Evolutionary conservation across 2,329 filamentous ascomycete genomes (phyloP), one percentile per base, ranked within the genome.

Genomic region (Aspergillus ochraceoroseus): DNA sequence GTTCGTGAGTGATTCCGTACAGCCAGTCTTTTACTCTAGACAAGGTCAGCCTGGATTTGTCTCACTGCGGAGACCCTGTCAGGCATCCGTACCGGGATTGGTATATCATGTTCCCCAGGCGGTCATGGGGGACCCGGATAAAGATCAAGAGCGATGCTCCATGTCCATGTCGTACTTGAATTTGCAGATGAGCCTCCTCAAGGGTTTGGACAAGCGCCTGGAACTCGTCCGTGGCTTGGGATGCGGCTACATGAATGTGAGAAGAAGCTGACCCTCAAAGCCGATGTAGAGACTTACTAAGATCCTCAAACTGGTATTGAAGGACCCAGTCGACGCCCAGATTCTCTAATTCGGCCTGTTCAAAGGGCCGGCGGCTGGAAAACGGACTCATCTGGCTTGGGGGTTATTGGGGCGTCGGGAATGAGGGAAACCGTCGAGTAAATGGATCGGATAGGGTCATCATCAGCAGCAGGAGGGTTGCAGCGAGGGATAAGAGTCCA

Each of bases 11-110:
- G 39, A 95, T 83, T 37, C 89, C 88, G 61, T 92, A 84, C 22
- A 96, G 79, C 87, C 89, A 98, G 67, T 96, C 92, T 60, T 88
- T 85, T 12, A 95, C 82, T 49, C 92, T 85, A 43, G 5, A 34
- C 2, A 5, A 4, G n/a, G 12, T 49, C 15, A 48, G 32, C 12
- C 6, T 20, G 26, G 11, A 11, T 12, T 29, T 12, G 26, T 18
- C 6, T 9, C n/a, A n/a, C n/a, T n/a, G n/a, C n/a, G n/a, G n/a
- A n/a, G n/a, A n/a, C n/a, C n/a, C n/a, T n/a, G n/a, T n/a, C n/a
- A n/a, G n/a, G n/a, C n/a, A 32, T 8, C 15, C 56, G 23, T 60
- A 80, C 80, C 80, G 80, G 41, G 85, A 86, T 50, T 87, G 80
- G 65, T 95, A 94, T 34, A 95, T 77, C 56, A 94, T 86, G 49